Conservation (phyloP, 768 basidiomycete genomes). For the Collybiopsis luxurians region DNA sequence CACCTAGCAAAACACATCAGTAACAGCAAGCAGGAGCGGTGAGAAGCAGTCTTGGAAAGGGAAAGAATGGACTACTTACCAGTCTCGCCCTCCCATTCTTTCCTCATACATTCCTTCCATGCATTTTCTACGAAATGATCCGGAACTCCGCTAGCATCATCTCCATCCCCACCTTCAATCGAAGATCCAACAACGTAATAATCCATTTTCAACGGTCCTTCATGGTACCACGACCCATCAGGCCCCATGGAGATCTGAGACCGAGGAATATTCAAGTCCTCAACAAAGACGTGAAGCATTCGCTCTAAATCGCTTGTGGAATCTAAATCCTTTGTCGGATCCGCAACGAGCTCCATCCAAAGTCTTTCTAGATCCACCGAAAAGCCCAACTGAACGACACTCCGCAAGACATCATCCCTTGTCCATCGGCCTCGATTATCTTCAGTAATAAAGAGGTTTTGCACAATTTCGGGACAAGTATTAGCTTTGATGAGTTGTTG, state of each 20-base stretch:
- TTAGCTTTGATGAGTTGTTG: conserved; percentile 46
- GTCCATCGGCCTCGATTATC: conserved; percentile 18
- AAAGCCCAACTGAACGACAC: too few relatives aligned
- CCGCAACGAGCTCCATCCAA: too few relatives aligned
- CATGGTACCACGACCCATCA: too few relatives aligned
- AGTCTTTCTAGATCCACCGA: too few relatives aligned
- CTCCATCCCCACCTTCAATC: neutral
- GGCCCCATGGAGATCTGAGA: neutral
- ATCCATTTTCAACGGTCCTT: neutral
- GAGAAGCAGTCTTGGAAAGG: too few relatives aligned
- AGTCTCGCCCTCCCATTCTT: conserved; percentile 38
- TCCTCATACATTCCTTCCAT: conserved; percentile 59
- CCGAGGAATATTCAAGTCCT: neutral
- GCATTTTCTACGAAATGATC: conserved; percentile 70
- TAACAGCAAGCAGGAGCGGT: neutral
- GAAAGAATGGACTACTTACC: neutral
- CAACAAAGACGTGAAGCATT: neutral
- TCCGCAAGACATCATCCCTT: too few relatives aligned
- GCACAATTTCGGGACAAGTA: conserved; percentile 45
- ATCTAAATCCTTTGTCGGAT: too few relatives aligned
- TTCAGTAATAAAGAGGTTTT: conserved; percentile 60
- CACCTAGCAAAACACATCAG: neutral
- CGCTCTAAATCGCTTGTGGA: neutral
- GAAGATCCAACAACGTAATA: neutral
- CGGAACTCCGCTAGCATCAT: conserved; percentile 29